phyloP scores from a whole-genome alignment of 176 grass and related monocot species.

The Tuctoria greenei region DNA sequence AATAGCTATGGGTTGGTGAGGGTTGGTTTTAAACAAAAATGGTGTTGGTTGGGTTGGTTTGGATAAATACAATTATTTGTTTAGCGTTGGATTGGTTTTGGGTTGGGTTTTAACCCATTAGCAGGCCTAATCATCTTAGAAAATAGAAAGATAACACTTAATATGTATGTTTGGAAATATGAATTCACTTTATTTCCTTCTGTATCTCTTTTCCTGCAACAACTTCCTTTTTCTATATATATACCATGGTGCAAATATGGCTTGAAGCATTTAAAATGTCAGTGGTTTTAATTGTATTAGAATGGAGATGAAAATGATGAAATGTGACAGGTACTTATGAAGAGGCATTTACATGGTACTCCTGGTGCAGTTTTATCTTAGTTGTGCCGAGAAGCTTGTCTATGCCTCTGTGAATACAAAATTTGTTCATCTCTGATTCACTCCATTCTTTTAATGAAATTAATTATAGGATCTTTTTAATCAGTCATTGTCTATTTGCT shows the following conservation, averaged over 20 bases:
- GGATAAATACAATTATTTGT: too few species aligned
- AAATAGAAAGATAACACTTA: too few species aligned
- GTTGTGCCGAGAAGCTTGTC: conserved; percentile 64
- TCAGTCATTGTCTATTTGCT: conserved; percentile 6
- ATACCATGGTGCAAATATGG: not conserved
- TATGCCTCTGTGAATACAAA: conserved; percentile 50
- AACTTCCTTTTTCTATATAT: too few species aligned
- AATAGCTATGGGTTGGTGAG: too few species aligned
- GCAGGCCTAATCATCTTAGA: too few species aligned
- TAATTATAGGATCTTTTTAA: not conserved
- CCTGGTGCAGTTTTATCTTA: conserved; percentile 55
- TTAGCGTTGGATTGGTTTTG: too few species aligned
- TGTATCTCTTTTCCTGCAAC: too few species aligned
- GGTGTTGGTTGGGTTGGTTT: too few species aligned
- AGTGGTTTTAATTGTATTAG: not conserved
- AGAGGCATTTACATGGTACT: conserved; percentile 53
- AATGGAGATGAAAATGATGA: conserved; percentile 76
- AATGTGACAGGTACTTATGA: conserved; percentile 79
- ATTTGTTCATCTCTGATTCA: conserved; percentile 43
- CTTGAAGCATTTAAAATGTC: conserved; percentile 10
- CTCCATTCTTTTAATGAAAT: conserved; percentile 31
- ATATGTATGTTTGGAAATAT: too few species aligned
- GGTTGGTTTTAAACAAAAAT: too few species aligned
- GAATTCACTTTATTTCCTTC: too few species aligned
- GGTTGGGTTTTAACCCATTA: too few species aligned